Evolutionary conservation across 345 rosid species (phyloP).

Genomic region (Ceriops tagal): DNA sequence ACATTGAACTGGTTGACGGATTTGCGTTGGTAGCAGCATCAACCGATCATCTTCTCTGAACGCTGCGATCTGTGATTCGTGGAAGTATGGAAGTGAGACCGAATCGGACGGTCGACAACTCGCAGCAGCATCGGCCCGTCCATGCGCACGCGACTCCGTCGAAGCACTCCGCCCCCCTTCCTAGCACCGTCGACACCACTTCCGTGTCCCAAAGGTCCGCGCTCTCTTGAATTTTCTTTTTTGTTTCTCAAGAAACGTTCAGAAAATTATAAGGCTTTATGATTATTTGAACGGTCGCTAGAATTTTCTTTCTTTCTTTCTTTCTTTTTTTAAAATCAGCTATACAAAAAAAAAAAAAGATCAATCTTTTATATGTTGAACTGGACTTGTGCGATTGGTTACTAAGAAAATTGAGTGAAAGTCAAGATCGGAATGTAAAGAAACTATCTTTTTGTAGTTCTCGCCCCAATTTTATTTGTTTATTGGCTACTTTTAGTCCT

Average conservation of each 20-base stretch:
- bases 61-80: not conserved
- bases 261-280: too few relatives aligned
- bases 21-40: too few relatives aligned
- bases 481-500: not conserved
- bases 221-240: not conserved
- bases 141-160: slow-evolving; percentile 34
- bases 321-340: too few relatives aligned
- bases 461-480: not conserved
- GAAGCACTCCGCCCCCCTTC: slow-evolving; percentile 37
- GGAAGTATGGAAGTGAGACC: slow-evolving; percentile 49
- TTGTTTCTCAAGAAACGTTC: slow-evolving; percentile 5
- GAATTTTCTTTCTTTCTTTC: not conserved
- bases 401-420: not conserved
- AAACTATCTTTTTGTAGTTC: not conserved
- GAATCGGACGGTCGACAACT: slow-evolving; percentile 38
- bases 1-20: not conserved
- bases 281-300: not conserved
- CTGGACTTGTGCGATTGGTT: not conserved
- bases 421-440: too few relatives aligned
- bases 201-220: slow-evolving; percentile 51
- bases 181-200: slow-evolving; percentile 38
- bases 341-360: too few relatives aligned
- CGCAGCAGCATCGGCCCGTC: slow-evolving; percentile 28
- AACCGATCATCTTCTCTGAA: not conserved
- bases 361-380: not conserved